Percentiles rank a stretch among this genome's conserved stretches.
Conservation (phyloP, 805 yeast species). For the Suhomyces faveliae region DNA sequence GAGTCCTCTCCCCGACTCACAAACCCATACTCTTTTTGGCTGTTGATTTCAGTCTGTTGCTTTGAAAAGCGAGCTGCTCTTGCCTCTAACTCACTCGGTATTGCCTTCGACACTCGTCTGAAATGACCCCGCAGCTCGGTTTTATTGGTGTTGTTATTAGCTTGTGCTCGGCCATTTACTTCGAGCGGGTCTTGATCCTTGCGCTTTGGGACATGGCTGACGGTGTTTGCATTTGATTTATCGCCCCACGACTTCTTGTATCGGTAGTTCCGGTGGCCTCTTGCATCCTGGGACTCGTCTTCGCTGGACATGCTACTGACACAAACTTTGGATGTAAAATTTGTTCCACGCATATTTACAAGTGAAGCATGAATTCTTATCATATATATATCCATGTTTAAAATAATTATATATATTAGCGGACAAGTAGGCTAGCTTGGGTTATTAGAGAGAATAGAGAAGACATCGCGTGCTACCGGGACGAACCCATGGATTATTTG, state of each 20-base stretch:
- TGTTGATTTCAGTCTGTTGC: neutral
- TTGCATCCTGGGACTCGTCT: neutral
- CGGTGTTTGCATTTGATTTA: neutral
- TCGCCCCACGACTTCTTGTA: neutral
- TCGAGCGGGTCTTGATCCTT: neutral
- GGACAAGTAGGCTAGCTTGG: neutral
- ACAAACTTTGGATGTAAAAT: neutral
- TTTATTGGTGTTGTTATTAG: neutral
- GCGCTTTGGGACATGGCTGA: neutral
- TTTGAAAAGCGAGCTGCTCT: slow-evolving; percentile 2
- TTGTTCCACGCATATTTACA: neutral
- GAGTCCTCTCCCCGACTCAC: slow-evolving; percentile 60
- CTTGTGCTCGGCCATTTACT: neutral
- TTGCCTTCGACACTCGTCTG: neutral
- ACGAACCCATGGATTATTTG: slow-evolving; percentile 40
- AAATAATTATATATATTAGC: neutral
- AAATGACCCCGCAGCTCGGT: neutral
- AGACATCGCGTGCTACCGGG: neutral
- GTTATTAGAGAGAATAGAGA: neutral
- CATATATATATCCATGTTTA: neutral
- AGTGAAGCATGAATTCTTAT: neutral
- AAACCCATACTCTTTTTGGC: slow-evolving; percentile 43
- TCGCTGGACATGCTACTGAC: neutral
- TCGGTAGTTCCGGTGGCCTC: neutral
- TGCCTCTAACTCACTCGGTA: neutral